Base-by-base conservation (phyloP, 2,329 filamentous ascomycete genomes). In the Cercospora brassicicola region DNA sequence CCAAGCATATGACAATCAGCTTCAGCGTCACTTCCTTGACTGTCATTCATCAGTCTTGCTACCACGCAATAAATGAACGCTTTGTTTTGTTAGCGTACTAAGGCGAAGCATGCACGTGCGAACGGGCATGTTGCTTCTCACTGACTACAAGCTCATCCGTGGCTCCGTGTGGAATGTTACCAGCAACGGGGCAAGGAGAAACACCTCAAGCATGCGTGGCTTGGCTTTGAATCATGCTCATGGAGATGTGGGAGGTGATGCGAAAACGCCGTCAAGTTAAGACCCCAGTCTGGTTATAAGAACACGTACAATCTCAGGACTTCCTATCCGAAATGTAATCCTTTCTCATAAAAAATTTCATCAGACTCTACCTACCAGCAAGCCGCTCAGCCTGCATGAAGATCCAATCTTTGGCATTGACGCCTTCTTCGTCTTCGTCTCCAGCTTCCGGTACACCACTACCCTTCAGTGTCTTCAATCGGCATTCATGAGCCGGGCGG, bases 401-500 rank as follows among this genome's bases (percentile, higher is more conserved):
- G 61, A 82, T 81, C 81, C 81, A 83, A 67, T 82, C 81, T 70
- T 81, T 81, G 11, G 76, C 76, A 45, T 72, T 73, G 5, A 80
- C 75, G 1, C 75, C 80, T 33, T 81, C 78, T 20, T 72, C 74
- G 36, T 79, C 78, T 65, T 75, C 74, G 18, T 76, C 76, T 6
- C 69, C 74, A 7, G 65, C 66, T n/a, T 73, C 36, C 9, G 77
- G 75, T 4, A 78, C 68, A 0, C 74, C 73, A 8, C 67, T 59
- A 0, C 77, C 77, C 42, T 79, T 77, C 64, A 82, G 67, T 53
- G 79, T 76, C 72, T 78, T 81, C 69, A 85, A 69, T 36, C 79
- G 66, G 39, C 84, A 82, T 15, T 82, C 77, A 76, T 86, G 81
- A 67, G 81, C 83, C 2, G 85, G 85, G 68, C 86, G 76, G 23